Evolutionary conservation across 768 basidiomycete genomes (phyloP).

Genomic region (Cyclocybe cylindracea): DNA sequence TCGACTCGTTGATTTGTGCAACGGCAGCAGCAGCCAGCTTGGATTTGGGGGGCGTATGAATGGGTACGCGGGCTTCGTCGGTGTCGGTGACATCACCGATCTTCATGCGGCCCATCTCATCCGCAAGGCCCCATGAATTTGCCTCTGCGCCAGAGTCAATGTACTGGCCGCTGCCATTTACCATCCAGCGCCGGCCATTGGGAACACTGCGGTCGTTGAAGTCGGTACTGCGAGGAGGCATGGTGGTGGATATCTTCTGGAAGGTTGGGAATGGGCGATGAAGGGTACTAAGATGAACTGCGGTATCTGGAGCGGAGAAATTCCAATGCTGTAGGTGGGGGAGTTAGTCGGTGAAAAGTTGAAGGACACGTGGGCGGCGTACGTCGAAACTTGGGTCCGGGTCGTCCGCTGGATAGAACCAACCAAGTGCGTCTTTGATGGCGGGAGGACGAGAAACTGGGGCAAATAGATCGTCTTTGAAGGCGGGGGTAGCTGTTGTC

Average conservation of each 20-base stretch:
- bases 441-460: slow-evolving; percentile 28
- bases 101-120: slow-evolving; percentile 73
- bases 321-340: slow-evolving; percentile 46
- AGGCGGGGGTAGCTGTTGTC: slow-evolving; percentile 37
- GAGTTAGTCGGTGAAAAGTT: slow-evolving; percentile 11
- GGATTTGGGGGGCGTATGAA: slow-evolving; percentile 70
- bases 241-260: slow-evolving; percentile 41
- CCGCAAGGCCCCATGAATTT: slow-evolving; percentile 70
- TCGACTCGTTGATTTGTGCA: slow-evolving; percentile 61
- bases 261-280: slow-evolving; percentile 30
- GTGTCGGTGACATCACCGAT: slow-evolving; percentile 57
- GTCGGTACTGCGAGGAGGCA: slow-evolving; percentile 50
- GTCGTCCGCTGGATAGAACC: slow-evolving; percentile 51
- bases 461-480: slow-evolving; percentile 14
- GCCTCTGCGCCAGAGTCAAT: slow-evolving; percentile 54
- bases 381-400: slow-evolving; percentile 48
- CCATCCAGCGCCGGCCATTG: slow-evolving; percentile 57
- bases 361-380: slow-evolving; percentile 33
- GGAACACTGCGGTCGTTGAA: slow-evolving; percentile 38
- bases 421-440: slow-evolving; percentile 42
- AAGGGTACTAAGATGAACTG: slow-evolving; percentile 33
- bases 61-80: slow-evolving; percentile 52
- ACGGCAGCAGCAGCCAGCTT: slow-evolving; percentile 54
- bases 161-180: slow-evolving; percentile 64
- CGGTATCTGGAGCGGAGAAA: slow-evolving; percentile 39